Evolutionary conservation across 495 filamentous ascomycete genomes (phyloP).

Genomic region (Cenococcum geophilum): DNA sequence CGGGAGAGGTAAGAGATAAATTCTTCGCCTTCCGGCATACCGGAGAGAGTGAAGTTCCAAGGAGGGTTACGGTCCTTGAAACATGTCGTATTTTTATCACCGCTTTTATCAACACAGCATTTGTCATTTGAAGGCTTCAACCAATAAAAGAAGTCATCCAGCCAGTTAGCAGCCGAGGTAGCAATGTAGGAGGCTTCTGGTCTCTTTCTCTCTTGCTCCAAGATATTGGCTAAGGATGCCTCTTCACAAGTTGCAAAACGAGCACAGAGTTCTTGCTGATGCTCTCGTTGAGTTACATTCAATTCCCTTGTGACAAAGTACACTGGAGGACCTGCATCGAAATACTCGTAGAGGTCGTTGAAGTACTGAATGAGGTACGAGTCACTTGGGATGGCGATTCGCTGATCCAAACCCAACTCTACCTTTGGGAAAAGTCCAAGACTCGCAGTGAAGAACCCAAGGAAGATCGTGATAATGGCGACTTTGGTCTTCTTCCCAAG

Average conservation of each 20-base stretch:
- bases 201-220: conserved; percentile 89
- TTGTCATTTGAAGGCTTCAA: conserved; percentile 74
- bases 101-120: conserved; percentile 63
- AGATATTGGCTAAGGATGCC: conserved; percentile 74
- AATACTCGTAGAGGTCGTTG: conserved; percentile 88
- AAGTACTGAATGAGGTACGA: conserved; percentile 94
- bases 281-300: conserved; percentile 63
- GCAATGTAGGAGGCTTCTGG: conserved; percentile 84
- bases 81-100: conserved; percentile 56
- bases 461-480: conserved; percentile 66
- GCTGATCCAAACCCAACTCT: conserved; percentile 82
- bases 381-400: conserved; percentile 85
- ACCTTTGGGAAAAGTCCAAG: conserved; percentile 78
- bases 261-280: conserved; percentile 84
- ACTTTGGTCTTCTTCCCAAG: conserved; percentile 74
- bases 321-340: conserved; percentile 85
- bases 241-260: conserved; percentile 81
- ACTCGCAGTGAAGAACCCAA: conserved; percentile 80
- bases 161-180: conserved; percentile 90
- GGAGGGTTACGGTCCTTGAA: conserved; percentile 66
- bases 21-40: conserved; percentile 88
- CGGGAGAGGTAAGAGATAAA: conserved; percentile 77
- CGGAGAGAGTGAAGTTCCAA: conserved; percentile 81
- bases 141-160: conserved; percentile 96
- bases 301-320: conserved; percentile 87